phyloP scores from a whole-genome alignment of 75 land plant genomes.

The Azolla pinnata region DNA sequence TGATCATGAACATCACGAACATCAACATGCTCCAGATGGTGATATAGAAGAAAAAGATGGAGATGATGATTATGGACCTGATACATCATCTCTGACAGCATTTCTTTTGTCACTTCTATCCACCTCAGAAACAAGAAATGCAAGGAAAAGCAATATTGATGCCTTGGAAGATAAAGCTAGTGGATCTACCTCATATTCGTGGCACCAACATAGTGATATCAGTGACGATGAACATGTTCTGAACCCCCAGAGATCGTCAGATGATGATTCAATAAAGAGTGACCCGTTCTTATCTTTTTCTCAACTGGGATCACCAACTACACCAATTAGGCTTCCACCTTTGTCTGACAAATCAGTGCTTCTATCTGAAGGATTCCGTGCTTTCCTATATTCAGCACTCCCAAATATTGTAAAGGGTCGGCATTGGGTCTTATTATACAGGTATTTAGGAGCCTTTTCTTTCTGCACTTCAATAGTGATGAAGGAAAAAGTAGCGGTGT shows the following conservation, averaged over 20 bases:
- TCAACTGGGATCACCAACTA: neutral
- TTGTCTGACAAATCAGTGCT: slow-evolving; percentile 55
- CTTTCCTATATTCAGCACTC: slow-evolving; percentile 51
- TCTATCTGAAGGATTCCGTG: slow-evolving; percentile 53
- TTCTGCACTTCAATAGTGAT: too few species aligned
- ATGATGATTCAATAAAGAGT: too few species aligned
- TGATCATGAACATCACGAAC: too few species aligned
- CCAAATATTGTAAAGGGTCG: slow-evolving; percentile 78
- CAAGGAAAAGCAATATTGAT: slow-evolving; percentile 6
- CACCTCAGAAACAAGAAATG: slow-evolving; percentile 14
- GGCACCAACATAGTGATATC: too few species aligned
- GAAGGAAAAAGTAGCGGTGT: slow-evolving; percentile 10
- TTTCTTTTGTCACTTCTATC: slow-evolving; percentile 43
- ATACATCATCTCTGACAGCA: slow-evolving; percentile 52
- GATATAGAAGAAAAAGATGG: too few species aligned
- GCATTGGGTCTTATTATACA: slow-evolving; percentile 76
- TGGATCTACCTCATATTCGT: neutral
- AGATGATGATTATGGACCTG: slow-evolving; percentile 25
- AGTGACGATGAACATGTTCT: too few species aligned
- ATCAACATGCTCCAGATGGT: too few species aligned
- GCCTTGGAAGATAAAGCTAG: slow-evolving; percentile 8
- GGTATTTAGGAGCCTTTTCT: too few species aligned
- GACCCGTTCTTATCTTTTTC: too few species aligned
- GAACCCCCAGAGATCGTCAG: too few species aligned
- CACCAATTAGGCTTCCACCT: slow-evolving; percentile 10